Conservation (phyloP, 2,329 filamentous ascomycete genomes). For the Diaporthe citri region DNA sequence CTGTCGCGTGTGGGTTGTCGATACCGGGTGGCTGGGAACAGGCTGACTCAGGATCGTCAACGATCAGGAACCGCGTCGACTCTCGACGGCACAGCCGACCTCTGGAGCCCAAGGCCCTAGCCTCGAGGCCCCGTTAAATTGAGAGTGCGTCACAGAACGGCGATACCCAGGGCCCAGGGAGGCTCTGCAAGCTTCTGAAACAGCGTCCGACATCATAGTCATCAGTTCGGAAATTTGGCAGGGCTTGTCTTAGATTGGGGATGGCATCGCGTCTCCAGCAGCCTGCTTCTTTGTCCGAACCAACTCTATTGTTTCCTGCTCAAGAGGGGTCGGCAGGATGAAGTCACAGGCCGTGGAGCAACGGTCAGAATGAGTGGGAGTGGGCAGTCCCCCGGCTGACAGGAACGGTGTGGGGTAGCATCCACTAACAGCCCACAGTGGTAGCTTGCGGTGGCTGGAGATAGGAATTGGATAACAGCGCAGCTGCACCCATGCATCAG, state of each 20-base stretch:
- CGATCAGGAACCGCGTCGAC: constrained; percentile 16
- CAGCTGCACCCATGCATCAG: constrained; percentile 7
- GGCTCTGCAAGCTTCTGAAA: constrained; percentile 27
- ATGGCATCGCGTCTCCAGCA: constrained; percentile 4
- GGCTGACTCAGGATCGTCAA: constrained; percentile 24
- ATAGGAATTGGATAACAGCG: constrained; percentile 29
- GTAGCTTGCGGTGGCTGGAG: constrained; percentile 29
- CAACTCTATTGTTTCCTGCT: background rate
- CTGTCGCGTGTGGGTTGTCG: constrained; percentile 23
- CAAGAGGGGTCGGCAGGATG: background rate
- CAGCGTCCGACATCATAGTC: constrained; percentile 12
- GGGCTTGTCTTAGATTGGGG: background rate
- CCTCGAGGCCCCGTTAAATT: constrained; percentile 21
- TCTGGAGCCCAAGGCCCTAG: background rate
- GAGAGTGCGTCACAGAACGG: constrained; percentile 27
- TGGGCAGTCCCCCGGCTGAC: constrained; percentile 16
- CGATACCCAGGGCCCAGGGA: constrained; percentile 14
- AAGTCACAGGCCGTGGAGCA: constrained; percentile 24
- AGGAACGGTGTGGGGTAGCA: constrained; percentile 24
- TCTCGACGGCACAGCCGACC: constrained; percentile 17
- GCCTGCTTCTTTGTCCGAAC: constrained; percentile 1
- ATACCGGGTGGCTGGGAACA: constrained; percentile 34
- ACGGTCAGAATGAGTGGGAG: constrained; percentile 18
- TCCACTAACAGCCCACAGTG: constrained; percentile 28
- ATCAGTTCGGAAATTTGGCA: constrained; percentile 14